Evolutionary conservation across 208 protist genomes (phyloP).

Genomic region (Acanthamoeba healyi): DNA sequence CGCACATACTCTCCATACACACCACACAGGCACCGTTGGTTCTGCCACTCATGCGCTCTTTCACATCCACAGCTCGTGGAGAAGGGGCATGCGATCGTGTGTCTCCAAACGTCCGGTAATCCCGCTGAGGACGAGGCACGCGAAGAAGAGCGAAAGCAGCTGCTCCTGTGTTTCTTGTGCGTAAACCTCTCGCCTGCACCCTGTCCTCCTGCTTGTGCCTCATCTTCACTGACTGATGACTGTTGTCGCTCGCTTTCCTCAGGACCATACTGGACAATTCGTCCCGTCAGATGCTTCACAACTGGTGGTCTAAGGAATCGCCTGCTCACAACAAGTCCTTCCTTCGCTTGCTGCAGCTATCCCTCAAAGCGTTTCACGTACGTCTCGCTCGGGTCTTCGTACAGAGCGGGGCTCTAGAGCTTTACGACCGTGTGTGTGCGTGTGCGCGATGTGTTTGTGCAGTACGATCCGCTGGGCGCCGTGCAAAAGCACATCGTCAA

Average conservation of each 20-base stretch:
- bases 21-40: too few species aligned
- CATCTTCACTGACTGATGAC: neutral
- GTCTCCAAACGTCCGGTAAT: neutral
- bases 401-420: neutral
- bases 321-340: neutral
- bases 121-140: neutral
- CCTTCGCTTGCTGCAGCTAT: neutral
- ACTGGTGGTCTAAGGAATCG: conserved; percentile 62
- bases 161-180: conserved; percentile 58
- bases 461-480: conserved; percentile 51
- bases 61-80: conserved; percentile 18
- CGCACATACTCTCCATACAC: neutral
- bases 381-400: neutral
- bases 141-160: conserved; percentile 13
- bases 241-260: neutral
- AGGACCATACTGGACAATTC: conserved; percentile 10
- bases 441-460: neutral
- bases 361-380: conserved; percentile 22
- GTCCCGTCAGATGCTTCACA: neutral
- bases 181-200: too few species aligned
- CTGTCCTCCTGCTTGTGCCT: too few species aligned
- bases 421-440: neutral
- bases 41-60: neutral
- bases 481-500: conserved; percentile 24
- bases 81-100: neutral